These are phyloP conservation scores for Cercospora berteroae DNA, from an alignment of 2,329 filamentous ascomycete species.

Conservation along the genomic window DNA sequence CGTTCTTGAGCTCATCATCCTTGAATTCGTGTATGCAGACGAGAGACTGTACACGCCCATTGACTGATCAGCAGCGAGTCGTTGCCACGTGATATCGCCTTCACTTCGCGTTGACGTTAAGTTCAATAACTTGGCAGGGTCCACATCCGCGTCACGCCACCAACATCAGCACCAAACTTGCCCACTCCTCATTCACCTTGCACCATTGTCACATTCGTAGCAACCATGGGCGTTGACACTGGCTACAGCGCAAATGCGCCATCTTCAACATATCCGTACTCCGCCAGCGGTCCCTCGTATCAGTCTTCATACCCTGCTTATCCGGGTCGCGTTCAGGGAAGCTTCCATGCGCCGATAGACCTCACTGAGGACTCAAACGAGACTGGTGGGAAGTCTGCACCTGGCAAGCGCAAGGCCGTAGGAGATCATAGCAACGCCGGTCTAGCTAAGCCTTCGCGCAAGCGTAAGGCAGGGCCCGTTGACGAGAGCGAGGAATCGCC, in stretches of 20 bases:
- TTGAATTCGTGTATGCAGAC: too few relatives aligned
- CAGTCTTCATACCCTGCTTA: neutral
- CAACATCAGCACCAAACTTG: neutral
- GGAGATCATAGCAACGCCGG: neutral
- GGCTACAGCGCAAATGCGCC: neutral
- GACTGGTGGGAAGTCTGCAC: neutral
- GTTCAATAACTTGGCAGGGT: neutral
- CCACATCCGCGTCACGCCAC: neutral
- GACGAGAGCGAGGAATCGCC: conserved; percentile 2
- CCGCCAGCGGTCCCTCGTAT: neutral
- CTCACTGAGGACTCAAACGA: neutral
- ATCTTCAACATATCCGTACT: neutral
- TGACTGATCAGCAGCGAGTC: neutral
- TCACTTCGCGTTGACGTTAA: neutral
- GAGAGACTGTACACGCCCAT: neutral
- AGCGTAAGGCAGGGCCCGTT: neutral
- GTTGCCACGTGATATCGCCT: neutral
- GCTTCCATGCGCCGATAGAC: conserved; percentile 8
- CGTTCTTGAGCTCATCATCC: too few relatives aligned
- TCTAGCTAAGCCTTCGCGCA: neutral
- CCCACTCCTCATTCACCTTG: neutral
- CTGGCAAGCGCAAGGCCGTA: neutral
- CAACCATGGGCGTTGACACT: neutral
- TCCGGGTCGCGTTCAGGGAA: neutral
- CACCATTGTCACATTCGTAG: neutral